Evolutionary conservation across 805 yeast genomes (phyloP).

Genomic region (Wickerhamiella bombiphila): DNA sequence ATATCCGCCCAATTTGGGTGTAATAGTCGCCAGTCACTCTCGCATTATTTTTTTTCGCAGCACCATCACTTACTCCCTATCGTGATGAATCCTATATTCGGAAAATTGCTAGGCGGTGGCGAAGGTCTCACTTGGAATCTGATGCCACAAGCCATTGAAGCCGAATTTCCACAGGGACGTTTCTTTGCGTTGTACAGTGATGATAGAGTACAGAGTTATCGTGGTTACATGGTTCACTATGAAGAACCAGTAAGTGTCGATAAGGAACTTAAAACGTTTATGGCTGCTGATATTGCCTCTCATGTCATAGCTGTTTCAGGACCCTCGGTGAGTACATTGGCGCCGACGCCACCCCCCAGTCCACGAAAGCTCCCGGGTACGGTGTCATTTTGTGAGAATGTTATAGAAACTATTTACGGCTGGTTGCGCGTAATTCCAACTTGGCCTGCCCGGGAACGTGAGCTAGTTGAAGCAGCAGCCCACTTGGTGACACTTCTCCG

Average conservation of each 20-base stretch:
- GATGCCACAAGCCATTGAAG: neutral
- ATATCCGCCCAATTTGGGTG: too few species aligned
- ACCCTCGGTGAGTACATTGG: too few species aligned
- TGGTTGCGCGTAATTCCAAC: neutral
- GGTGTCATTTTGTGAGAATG: neutral
- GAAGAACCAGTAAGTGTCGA: too few species aligned
- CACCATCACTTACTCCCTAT: too few species aligned
- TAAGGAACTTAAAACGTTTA: too few species aligned
- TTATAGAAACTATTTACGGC: neutral
- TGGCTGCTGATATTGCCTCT: neutral
- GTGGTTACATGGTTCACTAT: neutral
- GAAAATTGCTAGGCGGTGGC: too few species aligned
- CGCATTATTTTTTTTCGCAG: too few species aligned
- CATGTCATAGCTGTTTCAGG: neutral
- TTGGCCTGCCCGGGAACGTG: neutral
- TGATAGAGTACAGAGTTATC: neutral
- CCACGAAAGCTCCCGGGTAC: neutral
- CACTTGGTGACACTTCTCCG: neutral
- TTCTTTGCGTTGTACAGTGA: neutral
- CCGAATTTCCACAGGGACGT: neutral
- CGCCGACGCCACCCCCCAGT: neutral
- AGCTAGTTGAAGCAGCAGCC: neutral
- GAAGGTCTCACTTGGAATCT: too few species aligned
- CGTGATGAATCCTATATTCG: too few species aligned
- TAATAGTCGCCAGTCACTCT: too few species aligned